Percentiles rank a stretch among this genome's conserved stretches.
phyloP scores from a whole-genome alignment of 495 filamentous ascomycete genomes.

The Chaetomium cochliodes region DNA sequence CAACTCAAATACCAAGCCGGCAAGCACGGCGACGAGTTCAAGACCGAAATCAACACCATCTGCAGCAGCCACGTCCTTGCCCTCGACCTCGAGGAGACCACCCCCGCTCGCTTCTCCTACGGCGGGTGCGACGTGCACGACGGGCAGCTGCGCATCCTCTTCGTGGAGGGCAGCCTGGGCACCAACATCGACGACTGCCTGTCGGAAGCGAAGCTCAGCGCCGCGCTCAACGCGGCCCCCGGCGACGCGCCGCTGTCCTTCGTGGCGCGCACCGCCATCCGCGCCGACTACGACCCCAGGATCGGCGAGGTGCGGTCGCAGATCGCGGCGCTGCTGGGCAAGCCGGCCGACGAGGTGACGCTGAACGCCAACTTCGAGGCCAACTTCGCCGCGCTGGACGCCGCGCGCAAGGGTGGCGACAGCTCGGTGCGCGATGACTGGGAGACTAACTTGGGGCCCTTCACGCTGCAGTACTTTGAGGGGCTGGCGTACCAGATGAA shows the following conservation, averaged over 20 bases:
- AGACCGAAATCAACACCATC: constrained; percentile 50
- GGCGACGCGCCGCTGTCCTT: constrained; percentile 35
- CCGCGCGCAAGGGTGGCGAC: constrained; percentile 13
- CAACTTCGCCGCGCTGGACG: constrained; percentile 47
- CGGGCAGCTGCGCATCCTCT: constrained; percentile 50
- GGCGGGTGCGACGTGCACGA: constrained; percentile 47
- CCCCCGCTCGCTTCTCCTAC: constrained; percentile 41
- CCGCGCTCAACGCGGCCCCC: constrained; percentile 47
- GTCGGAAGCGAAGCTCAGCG: constrained; percentile 37
- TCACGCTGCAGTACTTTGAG: constrained; percentile 43
- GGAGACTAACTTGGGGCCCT: constrained; percentile 41
- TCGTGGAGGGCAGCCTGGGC: constrained; percentile 45
- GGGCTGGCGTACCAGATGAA: constrained; percentile 39
- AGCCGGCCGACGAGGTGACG: constrained; percentile 38
- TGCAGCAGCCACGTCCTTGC: constrained; percentile 45
- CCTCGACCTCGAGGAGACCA: constrained; percentile 46
- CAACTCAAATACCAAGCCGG: constrained; percentile 41
- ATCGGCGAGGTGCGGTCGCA: constrained; percentile 38
- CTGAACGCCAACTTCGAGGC: constrained; percentile 50
- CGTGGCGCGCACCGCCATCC: constrained; percentile 44
- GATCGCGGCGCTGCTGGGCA: constrained; percentile 42
- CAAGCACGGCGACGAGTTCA: constrained; percentile 38
- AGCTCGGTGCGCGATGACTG: constrained; percentile 42
- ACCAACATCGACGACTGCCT: constrained; percentile 44
- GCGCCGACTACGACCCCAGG: constrained; percentile 44